Base-by-base conservation (phyloP, 805 yeast species). In the Candida arabinofermentans region DNA sequence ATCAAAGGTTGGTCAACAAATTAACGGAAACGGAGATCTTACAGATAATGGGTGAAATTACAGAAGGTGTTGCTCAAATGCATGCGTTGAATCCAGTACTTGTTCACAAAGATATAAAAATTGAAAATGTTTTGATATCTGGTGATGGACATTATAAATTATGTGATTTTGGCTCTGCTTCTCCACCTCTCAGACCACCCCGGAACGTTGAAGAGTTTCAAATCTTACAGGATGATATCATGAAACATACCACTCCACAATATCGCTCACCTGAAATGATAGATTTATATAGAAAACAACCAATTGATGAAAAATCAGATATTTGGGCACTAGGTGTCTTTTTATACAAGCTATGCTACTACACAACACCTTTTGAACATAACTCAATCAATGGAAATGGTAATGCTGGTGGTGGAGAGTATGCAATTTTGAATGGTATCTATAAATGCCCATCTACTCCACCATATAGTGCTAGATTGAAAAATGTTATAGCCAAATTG, bases 181-280 rank as follows among this genome's bases (percentile, higher is more conserved):
- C 83, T 8, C 77, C 79, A 9, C 73, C 78, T 23, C 61, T 81
- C 36, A 71, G 82, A 24, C 80, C 83, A 1, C 89, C 95, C 4
- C 65, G 70, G 37, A 77, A 70, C 42, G 69, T 75, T 2, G 80
- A 78, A 41, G 90, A 85, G 51, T 66, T 81, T 35, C 70, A 74
- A 36, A 61, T 67, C 24, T 65, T 85, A 23, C 83, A 78, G 50
- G 77, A 80, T 44, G 93, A 86, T 59, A 74, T 86, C 31, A 64
- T 84, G 73, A 81, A 77, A 43, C 85, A 85, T 61, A 86, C 95
- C 1, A 86, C 95, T 0, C 90, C 95, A 0, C 95, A 86, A 57
- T 86, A 86, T 58, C 69, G 95, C 49, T 71, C 89, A 4, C 95
- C 95, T 3, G 95, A 86, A 61, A 86, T 86, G 93, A 67, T 86